Conservation (phyloP, 1,284 basidiomycete genomes). For the Melampsora americana region DNA sequence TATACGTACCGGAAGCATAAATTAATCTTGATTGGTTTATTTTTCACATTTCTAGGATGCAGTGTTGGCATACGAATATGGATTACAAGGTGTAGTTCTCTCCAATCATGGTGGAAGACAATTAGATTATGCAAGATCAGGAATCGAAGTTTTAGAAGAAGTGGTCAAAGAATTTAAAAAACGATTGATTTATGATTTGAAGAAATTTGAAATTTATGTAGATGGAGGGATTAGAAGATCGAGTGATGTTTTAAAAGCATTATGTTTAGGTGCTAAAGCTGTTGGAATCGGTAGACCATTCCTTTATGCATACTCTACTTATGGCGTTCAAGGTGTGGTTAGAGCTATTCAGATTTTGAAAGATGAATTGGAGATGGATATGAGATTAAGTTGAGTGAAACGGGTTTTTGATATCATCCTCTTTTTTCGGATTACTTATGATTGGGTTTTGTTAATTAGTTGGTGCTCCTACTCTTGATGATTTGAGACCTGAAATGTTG, state of each 20-base stretch:
- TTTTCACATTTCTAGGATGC: slow-evolving; percentile 63
- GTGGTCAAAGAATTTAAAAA: slow-evolving; percentile 72
- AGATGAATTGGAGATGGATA: slow-evolving; percentile 79
- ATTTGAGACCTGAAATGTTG: slow-evolving; percentile 81
- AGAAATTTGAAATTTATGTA: slow-evolving; percentile 79
- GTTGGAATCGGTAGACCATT: slow-evolving; percentile 74
- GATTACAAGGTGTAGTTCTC: slow-evolving; percentile 73
- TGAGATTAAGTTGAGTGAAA: slow-evolving; percentile 20
- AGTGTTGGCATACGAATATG: slow-evolving; percentile 76
- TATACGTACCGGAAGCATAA: not conserved
- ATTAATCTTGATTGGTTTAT: not conserved
- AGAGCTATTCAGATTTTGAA: slow-evolving; percentile 58
- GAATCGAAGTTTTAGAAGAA: slow-evolving; percentile 82
- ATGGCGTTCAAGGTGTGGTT: slow-evolving; percentile 68
- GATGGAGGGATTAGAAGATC: slow-evolving; percentile 80
- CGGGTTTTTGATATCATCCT: slow-evolving; percentile 1
- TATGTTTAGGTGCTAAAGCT: slow-evolving; percentile 84
- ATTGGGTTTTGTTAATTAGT: slow-evolving; percentile 76
- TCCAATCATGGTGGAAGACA: slow-evolving; percentile 78
- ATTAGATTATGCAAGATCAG: slow-evolving; percentile 84
- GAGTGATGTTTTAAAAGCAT: slow-evolving; percentile 82
- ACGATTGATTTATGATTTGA: slow-evolving; percentile 60
- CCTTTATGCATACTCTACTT: slow-evolving; percentile 78
- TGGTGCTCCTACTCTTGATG: slow-evolving; percentile 72
- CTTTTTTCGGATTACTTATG: slow-evolving; percentile 25